Percentiles rank a stretch among this genome's conserved stretches.
Conservation (phyloP, 345 rosid species). For the Psidium friedrichsthalianum region DNA sequence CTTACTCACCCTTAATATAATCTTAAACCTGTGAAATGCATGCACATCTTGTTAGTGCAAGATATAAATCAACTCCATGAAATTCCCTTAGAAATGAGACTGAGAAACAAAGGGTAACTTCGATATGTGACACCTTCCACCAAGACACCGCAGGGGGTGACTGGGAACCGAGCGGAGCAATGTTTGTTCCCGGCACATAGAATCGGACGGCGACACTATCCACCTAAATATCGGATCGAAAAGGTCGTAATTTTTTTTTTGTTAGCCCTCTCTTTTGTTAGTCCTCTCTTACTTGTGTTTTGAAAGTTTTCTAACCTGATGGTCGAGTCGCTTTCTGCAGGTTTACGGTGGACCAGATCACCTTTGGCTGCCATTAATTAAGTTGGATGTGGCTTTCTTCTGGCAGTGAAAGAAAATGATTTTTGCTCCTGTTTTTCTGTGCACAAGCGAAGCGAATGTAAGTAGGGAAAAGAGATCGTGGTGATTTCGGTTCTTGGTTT, state of each 20-base stretch:
- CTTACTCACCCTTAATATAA: neutral
- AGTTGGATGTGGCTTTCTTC: neutral
- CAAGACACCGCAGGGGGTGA: neutral
- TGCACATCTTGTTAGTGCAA: neutral
- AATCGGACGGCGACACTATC: too few relatives aligned
- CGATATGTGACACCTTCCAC: slow-evolving; percentile 1
- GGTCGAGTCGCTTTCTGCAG: neutral
- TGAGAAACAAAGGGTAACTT: slow-evolving; percentile 14
- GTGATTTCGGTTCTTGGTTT: neutral
- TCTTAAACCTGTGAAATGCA: neutral
- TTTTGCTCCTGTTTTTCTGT: neutral
- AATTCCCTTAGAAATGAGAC: neutral
- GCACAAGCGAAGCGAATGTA: neutral
- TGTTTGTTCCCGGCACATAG: too few relatives aligned
- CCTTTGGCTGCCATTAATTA: neutral
- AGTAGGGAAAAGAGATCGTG: neutral
- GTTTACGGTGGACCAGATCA: neutral
- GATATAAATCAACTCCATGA: neutral
- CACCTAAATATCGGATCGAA: too few relatives aligned
- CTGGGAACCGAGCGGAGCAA: neutral
- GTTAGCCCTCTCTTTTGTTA: neutral
- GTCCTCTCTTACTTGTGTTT: neutral
- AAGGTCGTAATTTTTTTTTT: neutral
- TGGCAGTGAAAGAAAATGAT: neutral
- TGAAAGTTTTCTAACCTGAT: neutral